Evolutionary conservation across 257 asterid species (phyloP), one percentile per base, ranked within the genome.

Genomic region (Penstemon barbatus): DNA sequence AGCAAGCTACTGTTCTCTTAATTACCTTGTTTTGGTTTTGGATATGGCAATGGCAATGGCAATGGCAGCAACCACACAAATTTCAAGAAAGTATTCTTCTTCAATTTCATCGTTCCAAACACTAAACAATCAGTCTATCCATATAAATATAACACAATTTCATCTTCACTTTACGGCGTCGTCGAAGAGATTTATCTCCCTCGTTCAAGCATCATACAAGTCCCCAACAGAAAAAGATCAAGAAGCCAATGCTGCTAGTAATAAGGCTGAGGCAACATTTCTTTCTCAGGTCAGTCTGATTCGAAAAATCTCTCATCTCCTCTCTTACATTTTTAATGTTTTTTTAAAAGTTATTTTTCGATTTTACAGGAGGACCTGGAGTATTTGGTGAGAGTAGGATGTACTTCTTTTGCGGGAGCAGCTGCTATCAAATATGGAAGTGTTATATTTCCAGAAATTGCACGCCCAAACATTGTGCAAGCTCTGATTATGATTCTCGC

Each of bases 41-140:
- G 33, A 41, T 19, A 43, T 61, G 40, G n/a, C 66, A 61, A 61
- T 61, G 66, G n/a, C 66, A 61, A 61, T 61, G 66, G 66, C 54
- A 15, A 39, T 37, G 1, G 12, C 64, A 41, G 3, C 49, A 25
- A 3, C 57, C n/a, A 46, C 68, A 13, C 57, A 3, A 63, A 45
- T 33, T 25, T 45, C 56, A 41, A 18, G 7, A 18, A 6, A 11
- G 19, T 0, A 11, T 11, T n/a, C 57, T 11, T n/a, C 57, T 63
- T 45, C 19, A 63, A 11, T 25, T 46, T 63, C 36, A 37, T 63
- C 13, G 3, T 3, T 49, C 54, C 54, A 12, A 2, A 49, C 6
- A 10, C 68, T 25, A 8, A 56, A 48, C 10, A 10, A 46, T 48
- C 68, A 19, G 9, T 48, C 37, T 25, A 46, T 18, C 3, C 55